Evolutionary conservation across 306 rosid species (phyloP).

Genomic region (Citrullus mucosospermus): DNA sequence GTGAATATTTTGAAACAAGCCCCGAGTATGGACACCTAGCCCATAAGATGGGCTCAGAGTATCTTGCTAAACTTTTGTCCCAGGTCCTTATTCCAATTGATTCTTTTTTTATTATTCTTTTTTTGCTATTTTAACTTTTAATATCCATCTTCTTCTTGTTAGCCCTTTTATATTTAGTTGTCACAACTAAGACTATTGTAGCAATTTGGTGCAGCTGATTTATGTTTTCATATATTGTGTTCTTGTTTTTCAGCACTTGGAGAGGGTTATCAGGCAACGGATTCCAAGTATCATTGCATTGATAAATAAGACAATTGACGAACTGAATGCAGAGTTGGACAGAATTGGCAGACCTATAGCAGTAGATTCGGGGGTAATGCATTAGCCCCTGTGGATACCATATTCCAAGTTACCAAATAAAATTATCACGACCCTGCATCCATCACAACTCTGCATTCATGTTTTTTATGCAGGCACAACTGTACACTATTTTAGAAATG

Average conservation of each 20-base stretch:
- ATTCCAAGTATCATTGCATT: constrained; percentile 92
- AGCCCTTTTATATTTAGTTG: neutral
- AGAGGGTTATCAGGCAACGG: constrained; percentile 92
- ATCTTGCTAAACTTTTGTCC: constrained; percentile 94
- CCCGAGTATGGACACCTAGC: constrained; percentile 97
- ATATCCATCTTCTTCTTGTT: constrained; percentile 4
- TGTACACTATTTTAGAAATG: constrained; percentile 87
- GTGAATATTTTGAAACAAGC: constrained; percentile 85
- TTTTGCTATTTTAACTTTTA: neutral
- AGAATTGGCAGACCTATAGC: constrained; percentile 94
- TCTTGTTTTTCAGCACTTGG: constrained; percentile 64
- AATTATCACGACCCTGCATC: neutral
- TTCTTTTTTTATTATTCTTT: too few relatives aligned
- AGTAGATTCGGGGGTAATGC: constrained; percentile 83
- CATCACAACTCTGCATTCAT: constrained; percentile 1
- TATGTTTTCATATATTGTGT: constrained; percentile 9
- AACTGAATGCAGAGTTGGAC: constrained; percentile 91
- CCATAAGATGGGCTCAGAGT: constrained; percentile 95
- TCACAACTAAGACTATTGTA: neutral
- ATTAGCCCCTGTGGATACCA: neutral
- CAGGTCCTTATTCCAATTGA: constrained; percentile 33
- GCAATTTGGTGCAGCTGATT: constrained; percentile 7
- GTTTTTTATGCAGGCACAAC: constrained; percentile 63
- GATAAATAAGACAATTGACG: constrained; percentile 87
- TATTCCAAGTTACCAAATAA: neutral